Percentiles rank a stretch among this genome's conserved stretches.
These are phyloP conservation scores for Fusarium penzigii DNA, from an alignment of 2,329 filamentous ascomycete species.

Conservation along the genomic window DNA sequence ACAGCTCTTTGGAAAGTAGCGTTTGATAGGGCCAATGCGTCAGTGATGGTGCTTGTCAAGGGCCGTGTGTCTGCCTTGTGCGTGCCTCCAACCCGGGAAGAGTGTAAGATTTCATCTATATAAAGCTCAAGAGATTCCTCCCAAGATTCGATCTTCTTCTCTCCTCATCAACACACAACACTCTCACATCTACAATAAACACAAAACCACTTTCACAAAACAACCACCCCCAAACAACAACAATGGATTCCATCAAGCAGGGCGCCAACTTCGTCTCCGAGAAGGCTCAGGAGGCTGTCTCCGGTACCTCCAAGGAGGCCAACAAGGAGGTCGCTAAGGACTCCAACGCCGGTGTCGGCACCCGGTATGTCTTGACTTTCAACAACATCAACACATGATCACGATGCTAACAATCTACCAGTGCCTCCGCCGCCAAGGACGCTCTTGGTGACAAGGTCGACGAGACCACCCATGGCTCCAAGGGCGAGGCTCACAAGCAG, in stretches of 20 bases:
- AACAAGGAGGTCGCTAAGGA: constrained; percentile 72
- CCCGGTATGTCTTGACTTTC: constrained; percentile 45
- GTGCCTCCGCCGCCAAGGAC: constrained; percentile 51
- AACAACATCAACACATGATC: rapidly evolving
- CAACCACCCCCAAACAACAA: constrained; percentile 29
- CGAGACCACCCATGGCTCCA: constrained; percentile 42
- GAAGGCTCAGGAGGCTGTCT: constrained; percentile 57
- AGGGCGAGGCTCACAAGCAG: constrained; percentile 45
- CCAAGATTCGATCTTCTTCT: background rate
- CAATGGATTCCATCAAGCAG: constrained; percentile 59
- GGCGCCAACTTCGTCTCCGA: constrained; percentile 68
- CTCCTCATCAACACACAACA: constrained; percentile 15
- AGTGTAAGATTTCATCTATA: constrained; percentile 15
- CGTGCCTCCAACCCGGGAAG: too few species aligned
- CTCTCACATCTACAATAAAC: constrained; percentile 6
- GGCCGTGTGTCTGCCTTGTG: background rate
- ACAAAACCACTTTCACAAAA: constrained; percentile 4
- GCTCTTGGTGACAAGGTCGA: constrained; percentile 48
- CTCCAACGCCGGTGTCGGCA: constrained; percentile 50
- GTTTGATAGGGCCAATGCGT: constrained; percentile 4
- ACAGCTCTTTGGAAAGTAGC: constrained; percentile 4
- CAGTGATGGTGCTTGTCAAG: constrained; percentile 6
- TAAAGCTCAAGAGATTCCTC: constrained; percentile 15
- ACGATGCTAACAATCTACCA: constrained; percentile 26
- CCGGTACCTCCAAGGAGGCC: constrained; percentile 64